phyloP scores from a whole-genome alignment of 2,329 filamentous ascomycete genomes.

The Verticillium albo-atrum region DNA sequence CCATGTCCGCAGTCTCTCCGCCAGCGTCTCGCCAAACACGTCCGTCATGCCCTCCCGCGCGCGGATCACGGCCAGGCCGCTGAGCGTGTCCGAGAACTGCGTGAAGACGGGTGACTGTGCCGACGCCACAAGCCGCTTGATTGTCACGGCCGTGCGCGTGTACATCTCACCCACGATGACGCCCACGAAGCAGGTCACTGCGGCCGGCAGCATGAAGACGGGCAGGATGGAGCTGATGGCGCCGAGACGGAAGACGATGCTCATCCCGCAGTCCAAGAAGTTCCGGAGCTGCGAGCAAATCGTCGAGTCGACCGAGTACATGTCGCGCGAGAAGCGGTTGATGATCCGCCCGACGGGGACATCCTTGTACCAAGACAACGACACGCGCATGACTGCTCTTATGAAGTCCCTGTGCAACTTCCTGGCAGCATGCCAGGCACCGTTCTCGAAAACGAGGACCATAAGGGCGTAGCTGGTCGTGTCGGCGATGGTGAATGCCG shows the following conservation, averaged over 20 bases:
- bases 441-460: constrained; percentile 46
- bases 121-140: constrained; percentile 40
- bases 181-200: constrained; percentile 39
- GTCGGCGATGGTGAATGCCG: constrained; percentile 37
- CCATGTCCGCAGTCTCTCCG: constrained; percentile 42
- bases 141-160: constrained; percentile 41
- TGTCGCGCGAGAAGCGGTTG: constrained; percentile 54
- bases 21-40: constrained; percentile 43
- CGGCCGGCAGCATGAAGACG: constrained; percentile 42
- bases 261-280: constrained; percentile 35
- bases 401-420: constrained; percentile 49
- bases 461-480: constrained; percentile 35
- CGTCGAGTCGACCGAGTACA: constrained; percentile 47
- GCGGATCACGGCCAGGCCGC: constrained; percentile 47
- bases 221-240: constrained; percentile 48
- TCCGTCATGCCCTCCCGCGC: constrained; percentile 34
- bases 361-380: constrained; percentile 53
- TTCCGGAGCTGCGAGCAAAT: constrained; percentile 40
- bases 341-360: constrained; percentile 48
- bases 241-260: constrained; percentile 40
- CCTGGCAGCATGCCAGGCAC: constrained; percentile 52
- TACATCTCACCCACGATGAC: constrained; percentile 45
- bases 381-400: constrained; percentile 45
- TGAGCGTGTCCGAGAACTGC: constrained; percentile 49
- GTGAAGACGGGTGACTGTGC: constrained; percentile 51